These are phyloP conservation scores for Podaxis sp. DNA, from an alignment of 768 basidiomycete genomes.

Conservation along the genomic window DNA sequence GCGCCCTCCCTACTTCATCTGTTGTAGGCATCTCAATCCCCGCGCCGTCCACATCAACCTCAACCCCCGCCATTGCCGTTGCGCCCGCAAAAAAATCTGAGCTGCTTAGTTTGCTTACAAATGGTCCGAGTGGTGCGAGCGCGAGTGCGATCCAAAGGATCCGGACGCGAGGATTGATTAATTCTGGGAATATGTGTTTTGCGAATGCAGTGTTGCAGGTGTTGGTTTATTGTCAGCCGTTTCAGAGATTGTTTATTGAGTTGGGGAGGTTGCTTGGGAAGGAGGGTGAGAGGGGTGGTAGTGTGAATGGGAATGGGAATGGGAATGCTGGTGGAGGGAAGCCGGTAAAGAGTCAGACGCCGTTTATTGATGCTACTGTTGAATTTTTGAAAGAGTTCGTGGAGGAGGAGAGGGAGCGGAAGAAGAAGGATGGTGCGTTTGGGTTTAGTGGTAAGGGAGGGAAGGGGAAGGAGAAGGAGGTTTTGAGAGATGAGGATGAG, in stretches of 20 bases:
- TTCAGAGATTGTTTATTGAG: slow-evolving; percentile 74
- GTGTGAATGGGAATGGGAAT: neutral
- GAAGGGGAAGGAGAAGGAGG: slow-evolving; percentile 27
- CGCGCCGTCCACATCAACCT: slow-evolving; percentile 33
- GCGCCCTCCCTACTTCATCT: slow-evolving; percentile 65
- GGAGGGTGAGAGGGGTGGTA: slow-evolving; percentile 5
- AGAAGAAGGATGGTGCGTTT: slow-evolving; percentile 23
- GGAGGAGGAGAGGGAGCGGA: slow-evolving; percentile 25
- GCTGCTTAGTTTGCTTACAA: slow-evolving; percentile 54
- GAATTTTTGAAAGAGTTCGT: slow-evolving; percentile 80
- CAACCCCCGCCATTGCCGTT: slow-evolving; percentile 27
- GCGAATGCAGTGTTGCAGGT: slow-evolving; percentile 93
- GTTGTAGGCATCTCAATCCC: slow-evolving; percentile 77
- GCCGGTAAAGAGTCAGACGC: slow-evolving; percentile 35
- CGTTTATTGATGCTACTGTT: slow-evolving; percentile 67
- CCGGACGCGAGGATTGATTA: slow-evolving; percentile 80
- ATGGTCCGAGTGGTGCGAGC: slow-evolving; percentile 25
- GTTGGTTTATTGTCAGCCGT: slow-evolving; percentile 86
- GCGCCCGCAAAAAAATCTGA: slow-evolving; percentile 44
- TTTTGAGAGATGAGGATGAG: slow-evolving; percentile 32
- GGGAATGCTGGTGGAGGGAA: slow-evolving; percentile 23
- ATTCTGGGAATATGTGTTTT: slow-evolving; percentile 97
- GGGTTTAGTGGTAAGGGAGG: slow-evolving; percentile 24
- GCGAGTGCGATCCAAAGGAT: slow-evolving; percentile 32
- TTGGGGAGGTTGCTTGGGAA: slow-evolving; percentile 53